Percentiles rank a stretch among this genome's conserved stretches.
Conservation (phyloP, 2,329 filamentous ascomycete species). For the Pseudonectria foliicola region DNA sequence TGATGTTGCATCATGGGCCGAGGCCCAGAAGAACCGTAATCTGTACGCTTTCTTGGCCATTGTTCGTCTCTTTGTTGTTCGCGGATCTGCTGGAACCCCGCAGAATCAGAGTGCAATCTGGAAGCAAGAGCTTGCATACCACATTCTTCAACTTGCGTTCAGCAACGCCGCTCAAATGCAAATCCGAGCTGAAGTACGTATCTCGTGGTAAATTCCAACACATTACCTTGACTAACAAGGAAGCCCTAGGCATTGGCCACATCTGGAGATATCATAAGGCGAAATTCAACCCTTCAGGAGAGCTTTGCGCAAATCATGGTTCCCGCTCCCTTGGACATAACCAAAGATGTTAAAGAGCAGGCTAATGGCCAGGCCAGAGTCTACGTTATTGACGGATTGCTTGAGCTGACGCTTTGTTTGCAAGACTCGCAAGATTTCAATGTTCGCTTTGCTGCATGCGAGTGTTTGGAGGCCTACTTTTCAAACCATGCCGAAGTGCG, state of each 20-base stretch:
- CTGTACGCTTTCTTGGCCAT: slow-evolving; percentile 85
- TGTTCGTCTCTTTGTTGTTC: slow-evolving; percentile 74
- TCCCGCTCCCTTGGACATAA: slow-evolving; percentile 44
- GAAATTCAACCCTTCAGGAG: slow-evolving; percentile 75
- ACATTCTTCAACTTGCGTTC: slow-evolving; percentile 78
- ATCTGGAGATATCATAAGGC: slow-evolving; percentile 82
- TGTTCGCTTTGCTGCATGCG: slow-evolving; percentile 74
- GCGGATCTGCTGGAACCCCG: slow-evolving; percentile 70
- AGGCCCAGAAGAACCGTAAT: slow-evolving; percentile 78
- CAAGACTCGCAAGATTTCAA: slow-evolving; percentile 64
- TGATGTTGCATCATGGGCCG: slow-evolving; percentile 67
- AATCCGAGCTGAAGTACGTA: slow-evolving; percentile 69
- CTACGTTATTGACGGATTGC: slow-evolving; percentile 88
- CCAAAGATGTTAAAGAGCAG: slow-evolving; percentile 30
- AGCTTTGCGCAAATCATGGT: slow-evolving; percentile 84
- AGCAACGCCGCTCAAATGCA: slow-evolving; percentile 62
- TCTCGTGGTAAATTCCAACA: not conserved
- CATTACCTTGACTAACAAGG: slow-evolving; percentile 8
- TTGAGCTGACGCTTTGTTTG: slow-evolving; percentile 72
- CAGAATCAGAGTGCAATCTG: slow-evolving; percentile 84
- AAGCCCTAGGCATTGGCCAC: slow-evolving; percentile 62
- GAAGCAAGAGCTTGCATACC: slow-evolving; percentile 71
- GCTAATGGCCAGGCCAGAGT: slow-evolving; percentile 52
- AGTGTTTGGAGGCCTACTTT: slow-evolving; percentile 91
- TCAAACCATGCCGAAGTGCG: slow-evolving; percentile 73